Conservation (phyloP, 176 grass and related monocot genomes). For the Oropetium thomaeum region DNA sequence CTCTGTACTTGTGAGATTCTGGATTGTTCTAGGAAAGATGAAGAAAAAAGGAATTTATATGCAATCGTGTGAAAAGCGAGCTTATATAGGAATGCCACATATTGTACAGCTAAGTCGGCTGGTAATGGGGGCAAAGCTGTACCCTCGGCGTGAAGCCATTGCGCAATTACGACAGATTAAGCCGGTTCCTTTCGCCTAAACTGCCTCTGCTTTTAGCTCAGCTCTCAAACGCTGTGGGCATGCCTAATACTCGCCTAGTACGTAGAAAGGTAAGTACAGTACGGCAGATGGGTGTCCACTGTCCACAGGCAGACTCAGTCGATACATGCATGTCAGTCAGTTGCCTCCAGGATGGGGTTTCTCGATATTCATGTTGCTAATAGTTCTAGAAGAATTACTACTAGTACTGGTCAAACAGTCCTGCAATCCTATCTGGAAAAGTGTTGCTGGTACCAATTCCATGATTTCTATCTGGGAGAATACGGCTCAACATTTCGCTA, state of each 20-base stretch:
- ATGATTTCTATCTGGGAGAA: no score
- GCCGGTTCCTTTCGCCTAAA: neutral
- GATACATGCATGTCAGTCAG: no score
- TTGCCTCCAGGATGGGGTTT: neutral
- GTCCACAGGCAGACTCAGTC: no score
- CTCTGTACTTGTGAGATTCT: constrained; percentile 24
- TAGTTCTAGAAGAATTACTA: neutral
- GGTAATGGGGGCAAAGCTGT: constrained; percentile 20
- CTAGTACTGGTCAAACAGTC: neutral
- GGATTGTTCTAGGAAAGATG: neutral
- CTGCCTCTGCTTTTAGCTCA: neutral
- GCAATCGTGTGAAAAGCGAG: neutral
- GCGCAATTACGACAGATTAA: constrained; percentile 13
- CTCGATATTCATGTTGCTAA: neutral
- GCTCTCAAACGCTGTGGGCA: neutral
- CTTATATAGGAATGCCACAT: constrained; percentile 15
- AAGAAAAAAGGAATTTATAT: neutral
- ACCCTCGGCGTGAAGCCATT: neutral
- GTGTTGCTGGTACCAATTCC: neutral
- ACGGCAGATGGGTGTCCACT: neutral
- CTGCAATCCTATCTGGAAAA: neutral
- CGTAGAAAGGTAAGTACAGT: no score
- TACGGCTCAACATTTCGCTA: neutral
- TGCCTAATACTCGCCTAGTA: no score
- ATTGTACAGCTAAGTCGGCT: neutral